Evolutionary conservation across 2,329 filamentous ascomycete genomes (phyloP), one percentile per base, ranked within the genome.

Genomic region (Diaporthe nobilis): DNA sequence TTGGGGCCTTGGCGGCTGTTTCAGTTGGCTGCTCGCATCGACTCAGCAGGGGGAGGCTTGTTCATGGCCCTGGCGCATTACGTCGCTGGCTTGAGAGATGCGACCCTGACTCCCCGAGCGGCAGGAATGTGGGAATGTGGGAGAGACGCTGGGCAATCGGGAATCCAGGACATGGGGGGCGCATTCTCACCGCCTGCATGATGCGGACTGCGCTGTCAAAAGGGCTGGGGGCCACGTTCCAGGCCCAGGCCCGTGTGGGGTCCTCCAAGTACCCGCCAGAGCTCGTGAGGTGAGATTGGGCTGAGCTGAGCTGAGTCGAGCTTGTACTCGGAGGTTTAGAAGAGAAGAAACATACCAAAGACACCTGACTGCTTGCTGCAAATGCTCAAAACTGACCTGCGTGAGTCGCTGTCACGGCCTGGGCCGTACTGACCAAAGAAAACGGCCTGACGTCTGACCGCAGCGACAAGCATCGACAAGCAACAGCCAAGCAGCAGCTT

Each of bases 1-100:
- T 31, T 57, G 51, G 72, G 53, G 75, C 53, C 75, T 77, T 77
- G 75, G 75, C 75, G 73, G 68, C 53, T 70, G 73, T 77, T 77
- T 75, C 75, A 77, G 73, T 74, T 77, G 75, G 75, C 68, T 60
- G 47, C 58, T 67, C 44, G 75, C 73, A 47, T n/a, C 73, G 39
- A 63, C 34, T 31, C 47, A 22, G 71, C 63, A 70, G 71, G 74
- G 74, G 25, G 47, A 37, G 49, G 53, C 71, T 70, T 57, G 74
- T 57, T 58, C 34, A 49, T 68, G 22, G 22, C 65, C 65, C 65
- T 53, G 65, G 47, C 31, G 15, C 22, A 68, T 68, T 68, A 68
- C 65, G 65, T 68, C 65, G 65, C 65, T 68, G 65, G 47, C 47
- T 68, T 68, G 63, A 17, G 9, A 34, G 44, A n/a, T 68, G 63